These are phyloP conservation scores for Solanum peruvianum DNA, from an alignment of 257 asterid genomes.

Conservation along the genomic window DNA sequence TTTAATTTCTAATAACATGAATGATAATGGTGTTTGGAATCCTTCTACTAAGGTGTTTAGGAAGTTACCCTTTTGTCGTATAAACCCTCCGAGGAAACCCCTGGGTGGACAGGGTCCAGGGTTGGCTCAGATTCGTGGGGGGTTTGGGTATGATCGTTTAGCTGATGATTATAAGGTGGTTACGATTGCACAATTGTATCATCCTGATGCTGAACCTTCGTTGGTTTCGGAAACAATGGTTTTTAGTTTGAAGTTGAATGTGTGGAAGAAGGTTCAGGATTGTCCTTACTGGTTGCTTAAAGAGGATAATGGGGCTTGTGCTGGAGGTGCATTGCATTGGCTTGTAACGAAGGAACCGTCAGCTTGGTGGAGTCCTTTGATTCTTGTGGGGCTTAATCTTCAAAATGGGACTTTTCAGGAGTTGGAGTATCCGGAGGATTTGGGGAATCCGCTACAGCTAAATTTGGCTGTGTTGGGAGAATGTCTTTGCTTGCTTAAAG, in stretches of 20 bases:
- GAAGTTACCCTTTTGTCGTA: constrained; percentile 12
- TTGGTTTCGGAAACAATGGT: constrained; percentile 20
- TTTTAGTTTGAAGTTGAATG: constrained; percentile 35
- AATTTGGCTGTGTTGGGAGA: constrained; percentile 34
- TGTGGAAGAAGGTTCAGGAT: constrained; percentile 32
- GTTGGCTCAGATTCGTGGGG: constrained; percentile 10
- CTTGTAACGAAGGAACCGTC: constrained; percentile 2
- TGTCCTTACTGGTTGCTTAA: constrained; percentile 27
- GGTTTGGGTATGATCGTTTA: constrained; percentile 33
- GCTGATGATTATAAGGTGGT: constrained; percentile 48
- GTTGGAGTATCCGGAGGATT: constrained; percentile 11
- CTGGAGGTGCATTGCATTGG: constrained; percentile 40
- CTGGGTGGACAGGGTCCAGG: neutral
- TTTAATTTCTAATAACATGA: neutral
- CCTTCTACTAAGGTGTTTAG: constrained; percentile 31
- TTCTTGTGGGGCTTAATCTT: constrained; percentile 39
- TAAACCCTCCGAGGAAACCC: neutral
- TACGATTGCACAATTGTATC: constrained; percentile 21
- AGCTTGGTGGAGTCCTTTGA: neutral
- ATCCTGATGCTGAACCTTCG: constrained; percentile 8
- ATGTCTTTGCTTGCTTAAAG: constrained; percentile 23
- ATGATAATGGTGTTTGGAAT: constrained; percentile 31
- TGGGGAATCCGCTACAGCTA: constrained; percentile 1
- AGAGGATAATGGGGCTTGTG: constrained; percentile 40
- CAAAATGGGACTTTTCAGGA: constrained; percentile 27